phyloP scores from a whole-genome alignment of 805 yeast genomes.

The Lachancea sp. region DNA sequence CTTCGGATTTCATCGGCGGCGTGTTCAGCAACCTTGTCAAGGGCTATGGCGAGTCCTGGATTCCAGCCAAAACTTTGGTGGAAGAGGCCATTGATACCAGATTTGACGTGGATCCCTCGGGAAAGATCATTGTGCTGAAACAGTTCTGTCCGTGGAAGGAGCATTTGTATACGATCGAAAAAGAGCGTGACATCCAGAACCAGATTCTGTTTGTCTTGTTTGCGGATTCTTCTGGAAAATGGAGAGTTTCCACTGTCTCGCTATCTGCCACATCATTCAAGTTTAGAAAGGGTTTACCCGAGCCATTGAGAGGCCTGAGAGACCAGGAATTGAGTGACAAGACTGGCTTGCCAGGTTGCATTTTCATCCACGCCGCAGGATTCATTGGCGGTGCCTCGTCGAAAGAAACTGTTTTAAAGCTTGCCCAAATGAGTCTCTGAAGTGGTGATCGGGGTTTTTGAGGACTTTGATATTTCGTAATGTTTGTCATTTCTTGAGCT shows the following conservation, averaged over 20 bases:
- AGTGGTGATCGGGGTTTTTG: no score
- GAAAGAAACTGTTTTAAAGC: conserved; percentile 64
- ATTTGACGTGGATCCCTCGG: conserved; percentile 53
- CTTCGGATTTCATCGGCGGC: conserved; percentile 76
- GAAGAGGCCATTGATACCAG: conserved; percentile 59
- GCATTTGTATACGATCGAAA: conserved; percentile 72
- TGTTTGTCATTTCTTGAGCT: no score
- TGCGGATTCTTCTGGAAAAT: conserved; percentile 59
- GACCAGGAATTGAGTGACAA: conserved; percentile 71
- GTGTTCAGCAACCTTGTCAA: conserved; percentile 64
- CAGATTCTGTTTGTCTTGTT: conserved; percentile 71
- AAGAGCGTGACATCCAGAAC: conserved; percentile 47
- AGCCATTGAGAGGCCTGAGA: conserved; percentile 90
- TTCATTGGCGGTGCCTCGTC: conserved; percentile 93
- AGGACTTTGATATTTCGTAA: neutral
- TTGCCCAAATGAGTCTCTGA: conserved; percentile 50
- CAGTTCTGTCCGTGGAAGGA: conserved; percentile 93
- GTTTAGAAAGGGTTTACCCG: conserved; percentile 83
- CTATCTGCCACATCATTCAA: conserved; percentile 70
- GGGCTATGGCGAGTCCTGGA: conserved; percentile 78
- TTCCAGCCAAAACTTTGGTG: conserved; percentile 81
- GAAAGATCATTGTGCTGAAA: conserved; percentile 68
- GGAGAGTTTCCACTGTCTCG: conserved; percentile 94
- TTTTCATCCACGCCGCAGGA: conserved; percentile 93
- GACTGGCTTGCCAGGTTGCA: conserved; percentile 80